These are phyloP conservation scores for Rhizodiscina lignyota DNA, from an alignment of 495 filamentous ascomycete species.

Conservation along the genomic window DNA sequence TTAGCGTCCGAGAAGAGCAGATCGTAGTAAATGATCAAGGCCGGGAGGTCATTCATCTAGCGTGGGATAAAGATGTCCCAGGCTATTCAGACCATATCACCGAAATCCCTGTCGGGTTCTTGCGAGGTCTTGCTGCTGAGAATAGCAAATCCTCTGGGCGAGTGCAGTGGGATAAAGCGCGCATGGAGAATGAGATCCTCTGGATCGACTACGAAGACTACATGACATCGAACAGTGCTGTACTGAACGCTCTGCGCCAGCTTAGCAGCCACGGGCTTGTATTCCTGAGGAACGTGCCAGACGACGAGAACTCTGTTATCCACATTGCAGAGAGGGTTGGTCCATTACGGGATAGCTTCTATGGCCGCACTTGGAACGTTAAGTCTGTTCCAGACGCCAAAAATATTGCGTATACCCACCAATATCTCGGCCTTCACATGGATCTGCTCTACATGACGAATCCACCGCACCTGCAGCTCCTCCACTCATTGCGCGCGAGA, in stretches of 20 bases:
- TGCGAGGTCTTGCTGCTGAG: slow-evolving; percentile 8
- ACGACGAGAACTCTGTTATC: slow-evolving; percentile 43
- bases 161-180: slow-evolving; percentile 24
- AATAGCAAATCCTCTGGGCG: slow-evolving; percentile 8
- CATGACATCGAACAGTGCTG: slow-evolving; percentile 35
- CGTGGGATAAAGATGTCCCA: slow-evolving; percentile 43
- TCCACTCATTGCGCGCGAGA: slow-evolving; percentile 70
- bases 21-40: slow-evolving; percentile 8
- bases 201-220: slow-evolving; percentile 54
- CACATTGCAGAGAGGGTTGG: slow-evolving; percentile 57
- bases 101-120: slow-evolving; percentile 20
- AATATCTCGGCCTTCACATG: slow-evolving; percentile 73
- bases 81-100: slow-evolving; percentile 29
- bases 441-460: slow-evolving; percentile 77
- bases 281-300: slow-evolving; percentile 55
- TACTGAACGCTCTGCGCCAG: slow-evolving; percentile 34
- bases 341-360: slow-evolving; percentile 63
- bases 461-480: slow-evolving; percentile 63
- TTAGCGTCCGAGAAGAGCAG: slow-evolving; percentile 12
- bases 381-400: slow-evolving; percentile 55
- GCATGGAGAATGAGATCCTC: slow-evolving; percentile 23
- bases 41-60: slow-evolving; percentile 30
- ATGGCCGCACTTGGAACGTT: slow-evolving; percentile 83
- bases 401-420: slow-evolving; percentile 80
- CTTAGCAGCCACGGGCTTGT: slow-evolving; percentile 48